Percentiles rank a stretch among this genome's conserved stretches.
Conservation (phyloP, 306 rosid genomes). For the Echinosophora koreensis region DNA sequence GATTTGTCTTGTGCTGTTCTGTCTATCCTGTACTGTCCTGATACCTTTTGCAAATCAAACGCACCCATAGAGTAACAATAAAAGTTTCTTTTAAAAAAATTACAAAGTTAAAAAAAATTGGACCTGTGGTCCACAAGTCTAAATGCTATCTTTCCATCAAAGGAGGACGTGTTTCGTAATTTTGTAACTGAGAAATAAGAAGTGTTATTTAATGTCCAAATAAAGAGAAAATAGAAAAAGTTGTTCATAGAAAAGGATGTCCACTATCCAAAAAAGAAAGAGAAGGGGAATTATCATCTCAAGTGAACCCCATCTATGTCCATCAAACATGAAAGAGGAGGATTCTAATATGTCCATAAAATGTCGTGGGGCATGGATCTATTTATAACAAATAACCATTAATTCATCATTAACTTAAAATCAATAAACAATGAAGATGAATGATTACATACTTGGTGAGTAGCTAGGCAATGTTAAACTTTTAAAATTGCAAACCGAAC, state of each 20-base stretch:
- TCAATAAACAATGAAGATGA: too few species aligned
- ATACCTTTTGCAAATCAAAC: too few species aligned
- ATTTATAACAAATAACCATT: too few species aligned
- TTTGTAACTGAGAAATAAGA: background rate
- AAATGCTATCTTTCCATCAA: background rate
- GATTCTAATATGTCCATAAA: background rate
- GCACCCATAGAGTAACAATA: background rate
- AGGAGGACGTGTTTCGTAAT: conserved; percentile 11
- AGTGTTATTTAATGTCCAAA: conserved; percentile 17
- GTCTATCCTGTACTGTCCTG: too few species aligned
- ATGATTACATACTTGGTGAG: too few species aligned
- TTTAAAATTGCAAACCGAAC: too few species aligned
- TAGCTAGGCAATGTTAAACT: too few species aligned
- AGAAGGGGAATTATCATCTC: background rate
- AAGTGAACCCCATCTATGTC: background rate
- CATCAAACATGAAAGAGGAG: conserved; percentile 34
- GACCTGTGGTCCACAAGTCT: conserved; percentile 2
- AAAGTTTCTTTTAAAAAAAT: background rate
- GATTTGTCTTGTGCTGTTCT: too few species aligned
- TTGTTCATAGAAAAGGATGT: conserved; percentile 44
- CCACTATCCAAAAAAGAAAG: conserved; percentile 30
- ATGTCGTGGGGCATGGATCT: too few species aligned
- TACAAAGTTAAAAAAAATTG: background rate
- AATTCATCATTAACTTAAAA: too few species aligned
- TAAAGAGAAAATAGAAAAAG: conserved; percentile 6